Evolutionary conservation across 169 alveolate genomes (phyloP), one percentile per base, ranked within the genome.

Genomic region (Plasmodium sp.): DNA sequence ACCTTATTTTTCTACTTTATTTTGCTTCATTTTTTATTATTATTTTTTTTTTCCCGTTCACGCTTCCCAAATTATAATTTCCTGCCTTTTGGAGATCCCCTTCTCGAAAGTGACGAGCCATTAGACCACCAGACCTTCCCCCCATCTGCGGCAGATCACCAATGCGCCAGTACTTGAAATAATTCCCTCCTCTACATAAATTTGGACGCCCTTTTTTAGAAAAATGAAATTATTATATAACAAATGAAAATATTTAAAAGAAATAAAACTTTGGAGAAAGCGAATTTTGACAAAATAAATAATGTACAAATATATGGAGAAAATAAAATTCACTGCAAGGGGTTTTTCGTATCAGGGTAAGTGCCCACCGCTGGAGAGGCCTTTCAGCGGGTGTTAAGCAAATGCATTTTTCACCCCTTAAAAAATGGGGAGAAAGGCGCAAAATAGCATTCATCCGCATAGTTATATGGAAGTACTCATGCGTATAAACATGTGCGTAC

Each of bases 291-390:
- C 84, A 90, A 90, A 27, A 71, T 81, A 58, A 56, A 79, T 81
- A 81, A 90, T 90, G 92, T 90, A 39, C 94, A 90, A 45, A 90
- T 90, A 90, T 90, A 90, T 90, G 94, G 94, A 62, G 94, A 90
- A 18, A 90, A 90, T 18, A 36, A 90, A 80, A 90, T 90, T 33
- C 94, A 90, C 67, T 90, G 94, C 62, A 90, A 90, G 36, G 94
- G 94, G 39, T 72, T 72, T 39, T 90, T 90, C 51, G 51, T 90
- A 45, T 81, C 94, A 39, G 94, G 94, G 94, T 90, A 90, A 41
- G 75, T 27, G 74, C 36, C 34, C 9, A 39, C 45, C 16, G 16
- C 71, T 1, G 12, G 7, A 41, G 51, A 39, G n/a, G 27, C 36
- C 7, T 14, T 16, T 34, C 71, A 33, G 62, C 16, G 6, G 39